Conservation (phyloP, 371 early-diverging fungal species). For the Apophysomyces variabilis region DNA sequence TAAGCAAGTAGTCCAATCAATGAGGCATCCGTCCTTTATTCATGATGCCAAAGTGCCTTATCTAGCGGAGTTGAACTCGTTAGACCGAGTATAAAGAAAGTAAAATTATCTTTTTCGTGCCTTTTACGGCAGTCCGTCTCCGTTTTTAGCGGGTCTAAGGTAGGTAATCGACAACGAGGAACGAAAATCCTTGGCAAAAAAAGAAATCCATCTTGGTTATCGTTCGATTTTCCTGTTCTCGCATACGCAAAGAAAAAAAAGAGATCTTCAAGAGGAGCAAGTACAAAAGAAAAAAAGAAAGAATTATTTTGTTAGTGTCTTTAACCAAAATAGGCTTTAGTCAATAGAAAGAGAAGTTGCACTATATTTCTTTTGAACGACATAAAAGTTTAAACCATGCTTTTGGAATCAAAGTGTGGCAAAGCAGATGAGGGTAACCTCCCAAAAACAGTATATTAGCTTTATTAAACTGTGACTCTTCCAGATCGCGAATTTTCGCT, state of each 20-base stretch:
- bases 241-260: too few relatives aligned
- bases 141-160: not conserved
- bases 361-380: not conserved
- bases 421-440: constrained; percentile 7
- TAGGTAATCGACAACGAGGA: too few relatives aligned
- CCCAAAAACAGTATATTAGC: not conserved
- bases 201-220: too few relatives aligned
- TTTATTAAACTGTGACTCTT: not conserved
- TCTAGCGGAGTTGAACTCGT: not conserved
- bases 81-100: not conserved
- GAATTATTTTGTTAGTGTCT: too few relatives aligned
- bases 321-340: too few relatives aligned
- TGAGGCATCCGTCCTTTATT: too few relatives aligned
- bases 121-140: not conserved
- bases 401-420: not conserved
- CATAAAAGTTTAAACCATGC: constrained; percentile 2
- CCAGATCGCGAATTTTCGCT: not conserved
- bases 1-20: too few relatives aligned
- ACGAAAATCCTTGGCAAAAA: too few relatives aligned
- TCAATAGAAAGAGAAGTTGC: too few relatives aligned
- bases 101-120: not conserved
- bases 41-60: not conserved
- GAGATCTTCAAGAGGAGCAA: too few relatives aligned
- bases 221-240: too few relatives aligned
- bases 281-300: too few relatives aligned